phyloP scores from a whole-genome alignment of 2,329 filamentous ascomycete species.

The Acrodontium crateriforme region DNA sequence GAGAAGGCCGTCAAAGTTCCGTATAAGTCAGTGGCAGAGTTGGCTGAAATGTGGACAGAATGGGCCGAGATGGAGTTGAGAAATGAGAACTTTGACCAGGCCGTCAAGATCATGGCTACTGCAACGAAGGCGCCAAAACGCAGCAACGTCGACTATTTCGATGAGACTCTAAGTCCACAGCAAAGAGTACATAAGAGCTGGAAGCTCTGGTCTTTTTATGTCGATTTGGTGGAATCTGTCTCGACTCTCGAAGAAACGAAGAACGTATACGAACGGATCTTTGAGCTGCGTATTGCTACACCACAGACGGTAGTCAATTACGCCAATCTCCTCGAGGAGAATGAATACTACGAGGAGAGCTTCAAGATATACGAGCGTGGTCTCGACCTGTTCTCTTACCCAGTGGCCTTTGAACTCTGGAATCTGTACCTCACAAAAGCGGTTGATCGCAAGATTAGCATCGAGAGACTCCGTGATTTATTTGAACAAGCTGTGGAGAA shows the following conservation, averaged over 20 bases:
- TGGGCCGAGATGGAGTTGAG: constrained; percentile 98
- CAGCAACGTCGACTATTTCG: constrained; percentile 98
- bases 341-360: constrained; percentile 90
- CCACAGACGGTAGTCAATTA: constrained; percentile 98
- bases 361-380: constrained; percentile 97
- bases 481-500: constrained; percentile 96
- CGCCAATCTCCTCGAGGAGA: constrained; percentile 84
- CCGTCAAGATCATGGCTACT: constrained; percentile 91
- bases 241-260: constrained; percentile 80
- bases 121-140: constrained; percentile 92
- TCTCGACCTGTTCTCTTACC: constrained; percentile 95
- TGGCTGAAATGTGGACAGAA: constrained; percentile 97
- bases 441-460: constrained; percentile 87
- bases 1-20: constrained; percentile 97
- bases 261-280: constrained; percentile 92
- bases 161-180: constrained; percentile 84
- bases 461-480: constrained; percentile 82
- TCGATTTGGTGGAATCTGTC: constrained; percentile 92
- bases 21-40: constrained; percentile 91
- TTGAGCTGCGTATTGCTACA: constrained; percentile 93
- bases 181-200: constrained; percentile 97
- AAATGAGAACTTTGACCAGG: constrained; percentile 89
- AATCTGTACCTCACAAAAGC: constrained; percentile 96
- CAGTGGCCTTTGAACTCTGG: constrained; percentile 96
- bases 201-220: constrained; percentile 99